Base-by-base conservation (phyloP, 2,329 filamentous ascomycete genomes). In the Pseudophaeomoniella oleicola region DNA sequence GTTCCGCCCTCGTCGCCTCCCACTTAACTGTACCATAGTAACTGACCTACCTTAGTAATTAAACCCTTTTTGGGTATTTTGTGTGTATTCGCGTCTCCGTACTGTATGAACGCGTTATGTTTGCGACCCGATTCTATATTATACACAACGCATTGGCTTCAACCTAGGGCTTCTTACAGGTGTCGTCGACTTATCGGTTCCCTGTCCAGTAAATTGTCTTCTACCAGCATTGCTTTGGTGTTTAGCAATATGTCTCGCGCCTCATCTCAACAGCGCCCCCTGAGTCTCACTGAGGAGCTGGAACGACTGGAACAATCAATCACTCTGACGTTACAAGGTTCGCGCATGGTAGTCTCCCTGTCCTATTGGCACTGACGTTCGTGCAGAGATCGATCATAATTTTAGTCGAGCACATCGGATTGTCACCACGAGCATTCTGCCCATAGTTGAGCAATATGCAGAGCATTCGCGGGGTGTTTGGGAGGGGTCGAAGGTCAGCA, bases 391-490 rank as follows among this genome's bases (percentile, higher is more conserved):
- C 63, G 90, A 98, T 57, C 82, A 85, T 59, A 98, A 98, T 62
- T 98, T 98, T 58, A 94, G 84, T 63, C 85, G 84, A 53, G 87
- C 90, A 18, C 90, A 98, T 58, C 79, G 86, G 43, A 96, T 98
- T 41, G 88, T 98, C 29, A 96, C 90, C 1, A 80, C 81, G 1
- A 93, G 78, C 53, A 94, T 98, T 38, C 63, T 98, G 3, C 90
- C 90, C 1, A 72, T 94, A 1, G 86, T 98, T 14, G 88, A 96
- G 55, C 81, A 93, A 53, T 98, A 98, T 60, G 84, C 84, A 32
- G 85, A 93, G 46, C 82, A 96, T 53, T 96, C 90, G 2, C 80
- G 79, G 44, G 77, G 86, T 34, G 88, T 98, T 2, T 98, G 90
- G 90, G 87, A 96, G 49, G 86, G 87, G 15, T 93, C 88, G 37